Conservation (phyloP, 2,329 filamentous ascomycete genomes). For the Scytalidium sp. region DNA sequence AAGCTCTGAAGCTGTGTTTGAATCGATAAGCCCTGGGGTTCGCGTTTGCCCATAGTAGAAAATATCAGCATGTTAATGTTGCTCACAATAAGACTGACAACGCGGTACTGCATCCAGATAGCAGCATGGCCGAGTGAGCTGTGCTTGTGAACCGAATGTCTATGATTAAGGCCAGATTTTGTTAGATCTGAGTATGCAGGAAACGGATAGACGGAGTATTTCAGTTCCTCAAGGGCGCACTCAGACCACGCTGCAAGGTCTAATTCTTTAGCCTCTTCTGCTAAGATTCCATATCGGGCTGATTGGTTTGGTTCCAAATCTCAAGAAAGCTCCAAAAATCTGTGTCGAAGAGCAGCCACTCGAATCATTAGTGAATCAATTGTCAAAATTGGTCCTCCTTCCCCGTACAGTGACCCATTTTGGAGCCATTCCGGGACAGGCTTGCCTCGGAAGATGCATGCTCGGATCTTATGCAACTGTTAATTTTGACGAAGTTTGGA, state of each 20-base stretch:
- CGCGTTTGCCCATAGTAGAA: conserved; percentile 18
- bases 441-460: conserved; percentile 9
- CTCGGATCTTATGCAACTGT: conserved; percentile 6
- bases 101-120: conserved; percentile 20
- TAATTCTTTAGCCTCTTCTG: neutral
- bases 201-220: no score
- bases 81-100: conserved; percentile 16
- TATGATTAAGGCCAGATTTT: neutral
- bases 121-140: conserved; percentile 17
- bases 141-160: conserved; percentile 8
- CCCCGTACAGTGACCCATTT: conserved; percentile 10
- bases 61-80: conserved; percentile 15
- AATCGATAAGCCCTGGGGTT: neutral
- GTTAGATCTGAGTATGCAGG: neutral
- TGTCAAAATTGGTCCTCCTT: conserved; percentile 8
- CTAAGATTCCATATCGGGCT: neutral
- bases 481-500: no score
- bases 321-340: neutral
- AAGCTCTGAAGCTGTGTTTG: neutral
- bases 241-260: neutral
- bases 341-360: neutral
- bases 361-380: conserved; percentile 12
- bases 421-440: conserved; percentile 9
- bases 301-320: neutral
- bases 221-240: neutral